Evolutionary conservation across 805 yeast species (phyloP).

Genomic region (Alloascoidea africana): DNA sequence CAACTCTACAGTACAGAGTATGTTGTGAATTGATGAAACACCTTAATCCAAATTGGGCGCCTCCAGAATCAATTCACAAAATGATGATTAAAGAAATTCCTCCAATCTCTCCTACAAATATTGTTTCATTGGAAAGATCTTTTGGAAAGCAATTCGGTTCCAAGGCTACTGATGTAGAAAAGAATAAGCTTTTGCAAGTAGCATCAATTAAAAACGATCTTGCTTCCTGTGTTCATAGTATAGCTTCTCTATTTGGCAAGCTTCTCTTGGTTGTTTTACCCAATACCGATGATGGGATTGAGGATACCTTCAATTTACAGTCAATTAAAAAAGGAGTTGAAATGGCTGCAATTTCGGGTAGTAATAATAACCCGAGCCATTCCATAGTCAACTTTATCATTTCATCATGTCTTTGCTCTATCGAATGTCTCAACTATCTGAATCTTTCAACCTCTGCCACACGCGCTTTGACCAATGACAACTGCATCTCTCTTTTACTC

Average conservation of each 20-base stretch:
- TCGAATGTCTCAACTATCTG: background rate
- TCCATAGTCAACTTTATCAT: background rate
- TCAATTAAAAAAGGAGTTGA: background rate
- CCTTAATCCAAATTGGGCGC: no score
- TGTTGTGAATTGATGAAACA: no score
- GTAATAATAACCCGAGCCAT: background rate
- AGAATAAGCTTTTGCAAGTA: background rate
- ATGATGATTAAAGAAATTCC: background rate
- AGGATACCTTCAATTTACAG: background rate
- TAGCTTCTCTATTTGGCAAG: background rate
- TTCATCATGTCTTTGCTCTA: background rate
- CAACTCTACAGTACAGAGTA: background rate
- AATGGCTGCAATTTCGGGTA: background rate
- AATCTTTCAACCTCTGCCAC: background rate
- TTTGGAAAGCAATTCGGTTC: no score
- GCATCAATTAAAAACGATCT: background rate
- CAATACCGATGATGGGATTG: background rate
- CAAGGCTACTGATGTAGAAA: no score
- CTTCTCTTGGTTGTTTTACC: background rate
- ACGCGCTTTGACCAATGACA: background rate
- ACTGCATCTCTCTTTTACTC: background rate
- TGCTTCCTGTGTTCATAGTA: background rate
- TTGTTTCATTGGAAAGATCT: background rate
- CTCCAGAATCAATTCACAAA: background rate
- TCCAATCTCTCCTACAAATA: background rate